Conservation (phyloP, 176 grass and related monocot genomes). For the Puya raimondii region DNA sequence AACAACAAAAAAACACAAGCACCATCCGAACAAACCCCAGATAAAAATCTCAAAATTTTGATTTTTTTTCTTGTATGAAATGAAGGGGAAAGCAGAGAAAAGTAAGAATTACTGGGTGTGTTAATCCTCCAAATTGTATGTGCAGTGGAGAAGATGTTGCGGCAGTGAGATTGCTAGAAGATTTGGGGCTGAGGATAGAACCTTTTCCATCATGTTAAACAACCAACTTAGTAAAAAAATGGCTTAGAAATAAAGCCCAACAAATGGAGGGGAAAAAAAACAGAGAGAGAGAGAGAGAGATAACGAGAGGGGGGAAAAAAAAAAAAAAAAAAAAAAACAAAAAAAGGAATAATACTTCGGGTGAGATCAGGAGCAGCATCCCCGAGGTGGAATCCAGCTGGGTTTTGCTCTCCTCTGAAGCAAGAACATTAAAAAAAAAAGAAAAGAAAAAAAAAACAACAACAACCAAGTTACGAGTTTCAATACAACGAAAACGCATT, state of each 20-base stretch:
- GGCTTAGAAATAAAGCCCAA: not conserved
- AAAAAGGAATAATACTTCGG: slow-evolving; percentile 23
- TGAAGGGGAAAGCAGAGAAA: not conserved
- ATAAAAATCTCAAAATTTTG: not conserved
- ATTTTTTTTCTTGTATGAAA: not conserved
- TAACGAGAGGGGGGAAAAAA: not conserved
- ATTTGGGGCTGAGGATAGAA: slow-evolving; percentile 67
- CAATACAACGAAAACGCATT: not conserved
- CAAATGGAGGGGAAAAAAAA: not conserved
- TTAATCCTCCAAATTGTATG: slow-evolving; percentile 36
- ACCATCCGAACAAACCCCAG: not conserved
- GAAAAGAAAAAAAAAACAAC: slow-evolving; percentile 9
- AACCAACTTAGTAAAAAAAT: not conserved
- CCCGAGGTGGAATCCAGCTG: slow-evolving; percentile 62
- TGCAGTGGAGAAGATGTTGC: slow-evolving; percentile 28
- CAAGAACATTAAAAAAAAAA: slow-evolving; percentile 19
- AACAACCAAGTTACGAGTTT: not conserved
- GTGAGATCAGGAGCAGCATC: slow-evolving; percentile 64
- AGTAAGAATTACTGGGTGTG: slow-evolving; percentile 25
- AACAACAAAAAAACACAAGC: not conserved
- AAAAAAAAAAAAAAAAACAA: not conserved
- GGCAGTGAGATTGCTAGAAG: slow-evolving; percentile 62
- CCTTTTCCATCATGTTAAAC: slow-evolving; percentile 30
- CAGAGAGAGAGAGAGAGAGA: not conserved
- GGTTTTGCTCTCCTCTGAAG: slow-evolving; percentile 55